Base-by-base conservation (phyloP, 1,284 basidiomycete genomes). In the Malassezia yamatoensis region DNA sequence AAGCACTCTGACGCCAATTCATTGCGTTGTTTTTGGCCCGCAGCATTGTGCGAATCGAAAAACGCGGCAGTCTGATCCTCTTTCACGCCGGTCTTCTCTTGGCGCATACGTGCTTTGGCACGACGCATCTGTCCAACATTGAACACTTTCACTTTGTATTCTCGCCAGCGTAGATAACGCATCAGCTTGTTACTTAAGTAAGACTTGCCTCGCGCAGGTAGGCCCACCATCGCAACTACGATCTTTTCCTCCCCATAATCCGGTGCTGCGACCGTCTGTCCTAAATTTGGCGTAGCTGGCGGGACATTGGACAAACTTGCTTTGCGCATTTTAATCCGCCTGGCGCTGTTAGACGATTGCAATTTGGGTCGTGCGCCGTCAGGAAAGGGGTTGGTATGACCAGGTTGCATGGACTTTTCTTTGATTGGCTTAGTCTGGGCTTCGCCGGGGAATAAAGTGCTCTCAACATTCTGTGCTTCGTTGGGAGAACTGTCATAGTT, bases 241-340 rank as follows among this genome's bases (percentile, higher is more conserved):
- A 99, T 96, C 81, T 98, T 98, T 45, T 88, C 88, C 70, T 96
- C 90, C 3, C 89, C 93, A 68, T 96, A 96, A 74, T 98, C 94
- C 4, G 94, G 93, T 76, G 93, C 94, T 51, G 87, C 86, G 40
- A 93, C 90, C 87, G 60, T 57, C 21, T 64, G 64, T 36, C 68
- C 68, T 12, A 68, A 57, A 51, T 68, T 68, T 20, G 59, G 64
- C 15, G 64, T 61, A 5, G 51, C 13, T 8, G 9, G 32, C 46
- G 12, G 6, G 18, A 11, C 6, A 24, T 37, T 11, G 20, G 34
- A 35, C 58, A n/a, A 59, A 62, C 9, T 59, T 18, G 35, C 40
- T 8, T 39, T 33, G 7, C 18, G 9, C 8, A 39, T 15, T 21
- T 32, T 44, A 15, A 43, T 3, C 12, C 18, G 20, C 12, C 42